Evolutionary conservation across 306 rosid genomes (phyloP).

Genomic region (Rosa multiflora): DNA sequence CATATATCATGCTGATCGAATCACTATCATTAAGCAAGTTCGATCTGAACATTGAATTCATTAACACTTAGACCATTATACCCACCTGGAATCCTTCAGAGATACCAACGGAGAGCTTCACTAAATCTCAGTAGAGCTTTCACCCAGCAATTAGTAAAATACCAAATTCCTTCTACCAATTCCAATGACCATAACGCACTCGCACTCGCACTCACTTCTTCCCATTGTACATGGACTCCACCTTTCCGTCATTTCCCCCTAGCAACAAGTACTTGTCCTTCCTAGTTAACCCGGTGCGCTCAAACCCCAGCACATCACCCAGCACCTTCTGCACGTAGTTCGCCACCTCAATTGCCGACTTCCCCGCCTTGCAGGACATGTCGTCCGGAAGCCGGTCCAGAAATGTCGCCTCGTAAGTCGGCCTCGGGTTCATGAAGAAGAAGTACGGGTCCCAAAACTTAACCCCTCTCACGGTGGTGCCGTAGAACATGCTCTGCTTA

Average conservation of each 20-base stretch:
- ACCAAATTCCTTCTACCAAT: neutral
- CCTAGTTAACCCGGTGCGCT: constrained; percentile 78
- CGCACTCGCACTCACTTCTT: constrained; percentile 46
- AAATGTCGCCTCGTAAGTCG: constrained; percentile 64
- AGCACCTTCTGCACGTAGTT: constrained; percentile 88
- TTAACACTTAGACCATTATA: constrained; percentile 7
- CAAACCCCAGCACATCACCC: constrained; percentile 76
- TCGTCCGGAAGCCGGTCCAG: constrained; percentile 72
- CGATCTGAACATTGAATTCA: neutral
- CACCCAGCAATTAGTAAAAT: neutral
- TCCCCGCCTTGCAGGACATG: constrained; percentile 73
- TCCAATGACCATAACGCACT: neutral
- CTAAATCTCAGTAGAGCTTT: neutral
- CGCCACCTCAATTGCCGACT: constrained; percentile 89
- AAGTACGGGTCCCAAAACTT: constrained; percentile 95
- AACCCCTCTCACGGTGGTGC: constrained; percentile 87
- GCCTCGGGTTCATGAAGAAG: constrained; percentile 98
- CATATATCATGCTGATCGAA: neutral
- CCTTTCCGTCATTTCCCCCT: constrained; percentile 97
- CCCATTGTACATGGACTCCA: constrained; percentile 64
- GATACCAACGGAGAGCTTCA: neutral
- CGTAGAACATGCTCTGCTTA: constrained; percentile 79
- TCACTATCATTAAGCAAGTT: neutral
- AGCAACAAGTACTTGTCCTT: constrained; percentile 85
- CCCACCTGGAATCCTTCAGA: neutral